These are phyloP conservation scores for Lasiosphaeris hirsuta DNA, from an alignment of 495 filamentous ascomycete species.

Conservation along the genomic window DNA sequence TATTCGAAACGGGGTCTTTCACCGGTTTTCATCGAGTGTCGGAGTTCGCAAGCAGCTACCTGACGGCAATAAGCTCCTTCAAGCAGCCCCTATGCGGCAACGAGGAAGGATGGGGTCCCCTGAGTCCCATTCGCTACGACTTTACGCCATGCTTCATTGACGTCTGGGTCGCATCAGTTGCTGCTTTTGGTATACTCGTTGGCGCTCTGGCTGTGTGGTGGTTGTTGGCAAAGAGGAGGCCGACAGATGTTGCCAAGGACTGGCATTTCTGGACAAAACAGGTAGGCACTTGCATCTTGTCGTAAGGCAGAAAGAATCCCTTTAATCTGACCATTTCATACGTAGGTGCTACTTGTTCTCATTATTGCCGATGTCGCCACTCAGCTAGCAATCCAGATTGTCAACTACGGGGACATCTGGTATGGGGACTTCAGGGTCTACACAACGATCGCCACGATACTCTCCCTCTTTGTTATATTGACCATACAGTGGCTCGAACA, in stretches of 20 bases:
- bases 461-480: constrained; percentile 76
- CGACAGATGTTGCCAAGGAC: constrained; percentile 68
- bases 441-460: constrained; percentile 73
- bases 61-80: constrained; percentile 37
- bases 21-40: constrained; percentile 43
- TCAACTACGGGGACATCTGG: constrained; percentile 67
- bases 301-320: background rate
- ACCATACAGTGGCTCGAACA: constrained; percentile 92
- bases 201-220: constrained; percentile 76
- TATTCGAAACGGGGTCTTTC: constrained; percentile 51
- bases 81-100: constrained; percentile 78
- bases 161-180: constrained; percentile 72
- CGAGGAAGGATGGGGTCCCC: constrained; percentile 89
- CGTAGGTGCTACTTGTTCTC: constrained; percentile 64
- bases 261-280: constrained; percentile 96
- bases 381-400: constrained; percentile 75
- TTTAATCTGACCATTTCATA: constrained; percentile 23
- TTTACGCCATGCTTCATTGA: constrained; percentile 97
- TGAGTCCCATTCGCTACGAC: constrained; percentile 80
- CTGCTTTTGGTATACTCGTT: constrained; percentile 68
- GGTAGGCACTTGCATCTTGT: constrained; percentile 46
- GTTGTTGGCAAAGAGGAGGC: constrained; percentile 55
- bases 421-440: constrained; percentile 84
- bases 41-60: constrained; percentile 45
- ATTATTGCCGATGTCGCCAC: constrained; percentile 64